Percentiles rank a stretch among this genome's conserved stretches.
Evolutionary conservation across 139 green algal species (phyloP).

Genomic region (Cymbomonas tetramitiformis): DNA sequence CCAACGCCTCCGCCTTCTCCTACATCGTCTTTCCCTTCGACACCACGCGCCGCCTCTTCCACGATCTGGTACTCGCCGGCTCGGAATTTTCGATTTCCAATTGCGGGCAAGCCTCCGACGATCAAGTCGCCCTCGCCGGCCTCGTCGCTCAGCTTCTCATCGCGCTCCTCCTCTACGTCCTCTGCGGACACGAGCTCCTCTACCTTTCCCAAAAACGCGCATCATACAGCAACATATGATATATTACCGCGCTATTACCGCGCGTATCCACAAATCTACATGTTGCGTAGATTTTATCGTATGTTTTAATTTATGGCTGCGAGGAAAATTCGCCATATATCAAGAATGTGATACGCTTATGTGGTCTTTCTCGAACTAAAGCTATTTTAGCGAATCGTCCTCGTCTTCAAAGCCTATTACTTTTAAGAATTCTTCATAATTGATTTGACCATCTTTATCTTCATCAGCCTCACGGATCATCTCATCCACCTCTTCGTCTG

Average conservation of each 20-base stretch:
- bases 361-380: not conserved
- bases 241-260: too few species aligned
- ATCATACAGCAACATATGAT: too few species aligned
- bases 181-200: not conserved
- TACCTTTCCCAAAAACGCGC: too few species aligned
- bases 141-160: not conserved
- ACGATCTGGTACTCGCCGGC: not conserved
- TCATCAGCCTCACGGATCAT: constrained; percentile 90
- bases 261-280: too few species aligned
- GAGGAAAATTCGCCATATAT: not conserved
- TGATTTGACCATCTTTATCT: constrained; percentile 75
- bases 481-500: constrained; percentile 90
- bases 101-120: not conserved
- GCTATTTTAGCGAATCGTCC: too few species aligned
- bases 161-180: not conserved
- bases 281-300: not conserved
- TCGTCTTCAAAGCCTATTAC: too few species aligned
- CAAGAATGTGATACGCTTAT: not conserved
- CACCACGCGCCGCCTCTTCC: not conserved
- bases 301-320: not conserved
- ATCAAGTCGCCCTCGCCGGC: not conserved
- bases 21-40: not conserved
- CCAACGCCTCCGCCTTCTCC: not conserved
- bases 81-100: not conserved
- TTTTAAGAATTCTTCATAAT: constrained; percentile 88